phyloP scores from a whole-genome alignment of 148 eudicot species.

The Tetragonia tetragonoides region DNA sequence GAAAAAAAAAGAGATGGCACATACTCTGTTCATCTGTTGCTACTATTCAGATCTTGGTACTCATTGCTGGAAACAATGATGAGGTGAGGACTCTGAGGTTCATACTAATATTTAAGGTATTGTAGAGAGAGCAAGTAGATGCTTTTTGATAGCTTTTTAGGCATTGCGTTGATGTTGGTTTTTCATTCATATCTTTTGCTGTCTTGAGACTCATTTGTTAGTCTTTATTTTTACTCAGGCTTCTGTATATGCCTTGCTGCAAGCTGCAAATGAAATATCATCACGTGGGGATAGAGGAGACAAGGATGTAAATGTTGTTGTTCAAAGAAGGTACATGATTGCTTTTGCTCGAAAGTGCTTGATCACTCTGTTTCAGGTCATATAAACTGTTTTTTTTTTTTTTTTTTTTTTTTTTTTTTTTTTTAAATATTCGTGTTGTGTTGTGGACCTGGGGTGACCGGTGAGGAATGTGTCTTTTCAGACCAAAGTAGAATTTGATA shows the following conservation, averaged over 20 bases:
- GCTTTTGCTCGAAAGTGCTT: not conserved
- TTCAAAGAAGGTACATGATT: slow-evolving; percentile 72
- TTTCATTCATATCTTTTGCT: slow-evolving; percentile 4
- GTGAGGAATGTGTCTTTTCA: too few relatives aligned
- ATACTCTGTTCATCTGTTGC: not conserved
- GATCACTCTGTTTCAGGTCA: not conserved
- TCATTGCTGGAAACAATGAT: not conserved
- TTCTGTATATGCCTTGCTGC: slow-evolving; percentile 76
- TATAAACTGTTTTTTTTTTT: not conserved
- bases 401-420: not conserved
- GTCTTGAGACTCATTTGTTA: not conserved
- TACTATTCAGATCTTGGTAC: not conserved
- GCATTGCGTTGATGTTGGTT: not conserved
- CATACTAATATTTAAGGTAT: not conserved
- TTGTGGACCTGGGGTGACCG: too few relatives aligned
- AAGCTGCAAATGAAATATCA: slow-evolving; percentile 87
- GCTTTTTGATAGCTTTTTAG: not conserved
- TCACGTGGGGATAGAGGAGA: slow-evolving; percentile 81
- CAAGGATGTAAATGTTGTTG: slow-evolving; percentile 66
- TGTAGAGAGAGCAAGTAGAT: not conserved
- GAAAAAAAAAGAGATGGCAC: not conserved
- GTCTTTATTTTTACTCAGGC: slow-evolving; percentile 49
- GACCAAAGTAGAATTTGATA: too few relatives aligned
- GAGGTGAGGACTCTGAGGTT: too few relatives aligned
- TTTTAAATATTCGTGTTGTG: too few relatives aligned